Percentiles rank a stretch among this genome's conserved stretches.
Evolutionary conservation across 2,329 filamentous ascomycete genomes (phyloP).

Genomic region (Stagonosporopsis rhizophila): DNA sequence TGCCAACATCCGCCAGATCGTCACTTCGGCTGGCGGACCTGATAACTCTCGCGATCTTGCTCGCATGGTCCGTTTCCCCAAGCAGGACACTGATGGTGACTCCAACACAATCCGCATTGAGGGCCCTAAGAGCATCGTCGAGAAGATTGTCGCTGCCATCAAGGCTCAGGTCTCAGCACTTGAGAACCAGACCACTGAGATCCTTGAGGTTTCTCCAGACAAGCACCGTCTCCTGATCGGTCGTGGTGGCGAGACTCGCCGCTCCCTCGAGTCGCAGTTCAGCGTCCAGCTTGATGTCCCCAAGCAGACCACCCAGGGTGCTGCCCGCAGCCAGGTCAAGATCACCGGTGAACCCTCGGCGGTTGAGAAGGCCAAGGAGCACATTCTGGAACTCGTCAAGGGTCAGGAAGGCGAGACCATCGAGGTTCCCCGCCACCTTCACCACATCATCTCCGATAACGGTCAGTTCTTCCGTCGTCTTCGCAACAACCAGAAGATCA

Average conservation of each 20-base stretch:
- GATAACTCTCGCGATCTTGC: conserved; percentile 84
- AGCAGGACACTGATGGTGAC: conserved; percentile 81
- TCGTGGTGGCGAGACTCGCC: conserved; percentile 85
- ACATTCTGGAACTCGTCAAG: conserved; percentile 80
- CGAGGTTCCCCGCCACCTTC: conserved; percentile 80
- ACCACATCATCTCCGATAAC: conserved; percentile 85
- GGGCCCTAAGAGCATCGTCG: conserved; percentile 81
- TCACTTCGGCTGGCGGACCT: conserved; percentile 86
- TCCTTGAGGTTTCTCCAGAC: conserved; percentile 81
- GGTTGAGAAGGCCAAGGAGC: conserved; percentile 84
- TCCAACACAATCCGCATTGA: conserved; percentile 85
- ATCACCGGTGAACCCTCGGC: conserved; percentile 78
- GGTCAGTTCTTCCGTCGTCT: conserved; percentile 93
- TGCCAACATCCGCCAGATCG: conserved; percentile 83
- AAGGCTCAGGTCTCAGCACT: conserved; percentile 81
- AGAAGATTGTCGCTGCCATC: conserved; percentile 86
- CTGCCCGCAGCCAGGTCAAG: conserved; percentile 83
- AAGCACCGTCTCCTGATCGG: conserved; percentile 94
- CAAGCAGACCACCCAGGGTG: conserved; percentile 72
- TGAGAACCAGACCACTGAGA: conserved; percentile 80
- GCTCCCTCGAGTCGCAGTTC: conserved; percentile 84
- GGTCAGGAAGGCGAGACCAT: conserved; percentile 87
- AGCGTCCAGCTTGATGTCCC: conserved; percentile 89
- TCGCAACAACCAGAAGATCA: conserved; percentile 84
- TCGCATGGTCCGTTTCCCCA: conserved; percentile 93